phyloP scores from a whole-genome alignment of 108 stramenopile genomes.

The Aureococcus anophagefferens region DNA sequence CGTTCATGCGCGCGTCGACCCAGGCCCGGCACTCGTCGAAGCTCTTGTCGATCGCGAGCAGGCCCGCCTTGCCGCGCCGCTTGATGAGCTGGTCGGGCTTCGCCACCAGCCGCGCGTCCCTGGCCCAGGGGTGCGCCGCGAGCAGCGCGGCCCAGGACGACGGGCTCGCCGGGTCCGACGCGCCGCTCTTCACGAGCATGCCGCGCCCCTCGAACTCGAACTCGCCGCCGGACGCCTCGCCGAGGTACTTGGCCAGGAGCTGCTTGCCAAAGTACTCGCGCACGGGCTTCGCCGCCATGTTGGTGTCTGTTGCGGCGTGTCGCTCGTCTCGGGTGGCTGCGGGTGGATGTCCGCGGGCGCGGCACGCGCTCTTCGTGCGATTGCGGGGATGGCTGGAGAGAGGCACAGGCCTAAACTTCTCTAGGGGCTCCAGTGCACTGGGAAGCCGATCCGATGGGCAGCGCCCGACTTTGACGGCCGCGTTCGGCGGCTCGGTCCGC shows the following conservation, averaged over 20 bases:
- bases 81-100: constrained; percentile 90
- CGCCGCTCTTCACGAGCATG: constrained; percentile 30
- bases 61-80: constrained; percentile 75
- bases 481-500: too few relatives aligned
- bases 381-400: too few relatives aligned
- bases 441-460: too few relatives aligned
- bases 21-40: constrained; percentile 60
- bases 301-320: too few relatives aligned
- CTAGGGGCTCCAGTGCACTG: too few relatives aligned
- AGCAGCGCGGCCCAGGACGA: constrained; percentile 40
- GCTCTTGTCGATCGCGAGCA: constrained; percentile 68
- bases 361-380: too few relatives aligned
- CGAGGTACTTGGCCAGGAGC: constrained; percentile 57
- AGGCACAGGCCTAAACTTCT: too few relatives aligned
- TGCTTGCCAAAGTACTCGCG: constrained; percentile 80
- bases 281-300: constrained; percentile 11
- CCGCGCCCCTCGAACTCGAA: constrained; percentile 50
- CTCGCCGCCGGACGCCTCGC: constrained; percentile 43
- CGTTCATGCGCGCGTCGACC: constrained; percentile 61
- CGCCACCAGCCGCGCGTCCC: constrained; percentile 48
- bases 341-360: too few relatives aligned
- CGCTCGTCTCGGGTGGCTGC: too few relatives aligned
- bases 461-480: too few relatives aligned
- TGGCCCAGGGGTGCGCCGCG: constrained; percentile 59
- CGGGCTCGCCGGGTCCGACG: constrained; percentile 7